phyloP scores from a whole-genome alignment of 1,139 yeast genomes.

The Komagataea norvegica region DNA sequence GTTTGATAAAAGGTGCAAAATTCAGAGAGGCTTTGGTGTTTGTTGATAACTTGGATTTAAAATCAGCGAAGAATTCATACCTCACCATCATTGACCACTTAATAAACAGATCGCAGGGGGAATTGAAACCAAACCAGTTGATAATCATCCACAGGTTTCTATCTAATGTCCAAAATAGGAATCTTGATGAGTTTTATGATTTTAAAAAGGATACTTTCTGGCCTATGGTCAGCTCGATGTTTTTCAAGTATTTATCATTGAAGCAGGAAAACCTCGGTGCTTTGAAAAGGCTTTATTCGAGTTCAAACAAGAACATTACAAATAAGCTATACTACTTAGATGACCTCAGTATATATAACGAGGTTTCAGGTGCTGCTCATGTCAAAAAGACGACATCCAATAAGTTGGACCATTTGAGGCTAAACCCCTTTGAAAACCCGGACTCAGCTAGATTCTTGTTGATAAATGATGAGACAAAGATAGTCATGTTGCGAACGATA shows the following conservation, averaged over 20 bases:
- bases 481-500: slow-evolving; percentile 12
- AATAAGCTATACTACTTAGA: slow-evolving; percentile 5
- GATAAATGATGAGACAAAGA: slow-evolving; percentile 5
- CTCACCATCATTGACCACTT: slow-evolving; percentile 7
- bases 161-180: slow-evolving; percentile 1
- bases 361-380: not conserved
- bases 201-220: slow-evolving; percentile 11
- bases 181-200: slow-evolving; percentile 5
- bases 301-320: slow-evolving; percentile 8
- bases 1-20: slow-evolving; percentile 9
- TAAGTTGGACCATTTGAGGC: not conserved
- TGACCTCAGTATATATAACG: not conserved
- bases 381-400: not conserved
- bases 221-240: slow-evolving; percentile 12
- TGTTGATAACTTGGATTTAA: slow-evolving; percentile 6
- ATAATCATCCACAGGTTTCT: slow-evolving; percentile 11
- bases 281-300: slow-evolving; percentile 6
- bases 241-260: slow-evolving; percentile 9
- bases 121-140: slow-evolving; percentile 1
- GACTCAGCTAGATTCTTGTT: slow-evolving; percentile 1
- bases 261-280: not conserved
- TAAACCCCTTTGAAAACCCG: slow-evolving; percentile 12
- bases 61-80: slow-evolving; percentile 8
- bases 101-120: slow-evolving; percentile 2
- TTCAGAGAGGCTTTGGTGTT: slow-evolving; percentile 7